Conservation (phyloP, 2,329 filamentous ascomycete species). For the Pseudogymnoascus sp. region DNA sequence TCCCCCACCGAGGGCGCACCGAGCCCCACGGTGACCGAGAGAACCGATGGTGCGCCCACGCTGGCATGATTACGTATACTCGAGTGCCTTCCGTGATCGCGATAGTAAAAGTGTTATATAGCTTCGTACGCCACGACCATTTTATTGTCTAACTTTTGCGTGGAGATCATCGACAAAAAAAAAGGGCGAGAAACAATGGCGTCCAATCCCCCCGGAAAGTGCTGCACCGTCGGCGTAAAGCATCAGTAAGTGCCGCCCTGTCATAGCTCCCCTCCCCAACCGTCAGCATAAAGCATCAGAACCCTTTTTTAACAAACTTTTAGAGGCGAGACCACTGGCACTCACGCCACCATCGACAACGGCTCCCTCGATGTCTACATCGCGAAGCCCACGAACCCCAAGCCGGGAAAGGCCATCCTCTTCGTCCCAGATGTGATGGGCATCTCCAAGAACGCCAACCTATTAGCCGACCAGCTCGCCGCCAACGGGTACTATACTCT, state of each 20-base stretch:
- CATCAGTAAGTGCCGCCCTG: slow-evolving; percentile 23
- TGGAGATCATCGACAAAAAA: not conserved
- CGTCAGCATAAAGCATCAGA: not conserved
- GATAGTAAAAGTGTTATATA: not conserved
- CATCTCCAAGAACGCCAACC: slow-evolving; percentile 49
- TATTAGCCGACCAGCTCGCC: slow-evolving; percentile 69
- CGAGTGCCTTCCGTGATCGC: not conserved
- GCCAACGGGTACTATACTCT: slow-evolving; percentile 47
- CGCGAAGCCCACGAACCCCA: slow-evolving; percentile 25
- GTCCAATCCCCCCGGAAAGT: slow-evolving; percentile 27
- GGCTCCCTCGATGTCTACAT: slow-evolving; percentile 26
- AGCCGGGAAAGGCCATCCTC: slow-evolving; percentile 30
- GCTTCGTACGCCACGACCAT: not conserved
- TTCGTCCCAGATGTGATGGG: slow-evolving; percentile 27
- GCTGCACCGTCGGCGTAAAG: slow-evolving; percentile 29
- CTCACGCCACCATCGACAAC: slow-evolving; percentile 22
- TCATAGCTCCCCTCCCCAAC: not conserved
- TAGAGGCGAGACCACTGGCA: slow-evolving; percentile 26
- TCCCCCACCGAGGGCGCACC: not conserved
- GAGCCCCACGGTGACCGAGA: not conserved
- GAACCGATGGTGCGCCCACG: not conserved
- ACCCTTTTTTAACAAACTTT: not conserved
- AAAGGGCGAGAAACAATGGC: slow-evolving; percentile 21
- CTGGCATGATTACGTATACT: not conserved
- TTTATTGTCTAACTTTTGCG: not conserved